phyloP scores from a whole-genome alignment of 805 yeast genomes.

The Tetrapisispora iriomotensis region DNA sequence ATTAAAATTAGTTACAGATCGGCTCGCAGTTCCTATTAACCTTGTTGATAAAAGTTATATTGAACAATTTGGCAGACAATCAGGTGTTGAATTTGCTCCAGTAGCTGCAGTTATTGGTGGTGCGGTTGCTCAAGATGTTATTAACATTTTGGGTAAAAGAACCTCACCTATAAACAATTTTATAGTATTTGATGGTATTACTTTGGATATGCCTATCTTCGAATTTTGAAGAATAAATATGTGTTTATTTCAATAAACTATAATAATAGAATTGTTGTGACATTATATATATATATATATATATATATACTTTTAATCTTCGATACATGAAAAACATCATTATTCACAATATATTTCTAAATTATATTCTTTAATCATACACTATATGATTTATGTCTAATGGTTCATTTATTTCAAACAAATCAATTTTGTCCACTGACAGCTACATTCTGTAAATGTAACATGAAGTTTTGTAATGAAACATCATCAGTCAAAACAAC shows the following conservation, averaged over 20 bases:
- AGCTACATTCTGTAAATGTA: conserved; percentile 82
- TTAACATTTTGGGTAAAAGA: conserved; percentile 65
- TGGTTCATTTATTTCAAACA: background rate
- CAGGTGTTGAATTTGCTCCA: conserved; percentile 62
- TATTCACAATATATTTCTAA: too few species aligned
- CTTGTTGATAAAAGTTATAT: conserved; percentile 34
- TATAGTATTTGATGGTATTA: conserved; percentile 62
- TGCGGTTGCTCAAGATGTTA: conserved; percentile 78
- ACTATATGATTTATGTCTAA: background rate
- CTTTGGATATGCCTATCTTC: conserved; percentile 70
- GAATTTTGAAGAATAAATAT: conserved; percentile 15
- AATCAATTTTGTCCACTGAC: conserved; percentile 38
- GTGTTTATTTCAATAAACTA: background rate
- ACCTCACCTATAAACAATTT: conserved; percentile 79
- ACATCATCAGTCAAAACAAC: conserved; percentile 94
- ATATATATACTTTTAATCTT: background rate
- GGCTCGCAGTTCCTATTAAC: conserved; percentile 38
- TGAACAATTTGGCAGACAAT: conserved; percentile 38
- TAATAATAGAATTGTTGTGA: background rate
- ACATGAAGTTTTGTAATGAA: conserved; percentile 85
- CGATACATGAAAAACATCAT: background rate
- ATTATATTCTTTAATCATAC: background rate
- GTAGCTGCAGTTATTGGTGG: conserved; percentile 87
- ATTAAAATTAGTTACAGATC: conserved; percentile 27
- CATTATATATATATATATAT: background rate